Evolutionary conservation across 306 rosid genomes (phyloP).

Genomic region (Cotoneaster glaucophyllus): DNA sequence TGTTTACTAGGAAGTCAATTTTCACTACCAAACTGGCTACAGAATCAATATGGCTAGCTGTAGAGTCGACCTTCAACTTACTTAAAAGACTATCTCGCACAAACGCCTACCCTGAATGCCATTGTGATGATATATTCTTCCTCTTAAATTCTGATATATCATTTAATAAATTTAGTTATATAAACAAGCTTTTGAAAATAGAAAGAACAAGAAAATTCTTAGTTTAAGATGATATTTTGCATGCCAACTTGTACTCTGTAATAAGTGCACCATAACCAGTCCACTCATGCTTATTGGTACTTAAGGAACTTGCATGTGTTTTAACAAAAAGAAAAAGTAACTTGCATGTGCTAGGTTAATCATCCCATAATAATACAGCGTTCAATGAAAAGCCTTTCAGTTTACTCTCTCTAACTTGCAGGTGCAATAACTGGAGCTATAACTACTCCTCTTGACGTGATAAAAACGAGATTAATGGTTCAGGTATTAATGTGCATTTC

Average conservation of each 20-base stretch:
- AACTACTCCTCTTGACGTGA: conserved; percentile 93
- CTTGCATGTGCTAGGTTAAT: background rate
- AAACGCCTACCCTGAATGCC: background rate
- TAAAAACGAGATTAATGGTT: conserved; percentile 88
- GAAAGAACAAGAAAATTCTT: background rate
- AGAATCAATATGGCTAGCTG: background rate
- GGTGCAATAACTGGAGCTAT: conserved; percentile 96
- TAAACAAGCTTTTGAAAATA: background rate
- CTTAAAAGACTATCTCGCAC: background rate
- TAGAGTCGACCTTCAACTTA: background rate
- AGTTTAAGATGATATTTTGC: background rate
- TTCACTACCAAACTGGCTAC: background rate
- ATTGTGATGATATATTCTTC: background rate
- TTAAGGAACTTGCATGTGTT: background rate
- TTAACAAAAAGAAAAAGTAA: too few species aligned
- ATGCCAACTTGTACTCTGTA: background rate
- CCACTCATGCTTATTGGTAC: background rate
- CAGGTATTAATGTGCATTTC: conserved; percentile 27
- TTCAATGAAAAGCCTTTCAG: background rate
- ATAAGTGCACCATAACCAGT: background rate
- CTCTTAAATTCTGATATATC: background rate
- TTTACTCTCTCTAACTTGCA: conserved; percentile 16
- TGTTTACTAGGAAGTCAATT: background rate
- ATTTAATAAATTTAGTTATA: background rate
- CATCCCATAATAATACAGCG: background rate